Percentiles rank a stretch among this genome's conserved stretches.
phyloP scores from a whole-genome alignment of 805 yeast genomes.

The Yarrowia porcina region DNA sequence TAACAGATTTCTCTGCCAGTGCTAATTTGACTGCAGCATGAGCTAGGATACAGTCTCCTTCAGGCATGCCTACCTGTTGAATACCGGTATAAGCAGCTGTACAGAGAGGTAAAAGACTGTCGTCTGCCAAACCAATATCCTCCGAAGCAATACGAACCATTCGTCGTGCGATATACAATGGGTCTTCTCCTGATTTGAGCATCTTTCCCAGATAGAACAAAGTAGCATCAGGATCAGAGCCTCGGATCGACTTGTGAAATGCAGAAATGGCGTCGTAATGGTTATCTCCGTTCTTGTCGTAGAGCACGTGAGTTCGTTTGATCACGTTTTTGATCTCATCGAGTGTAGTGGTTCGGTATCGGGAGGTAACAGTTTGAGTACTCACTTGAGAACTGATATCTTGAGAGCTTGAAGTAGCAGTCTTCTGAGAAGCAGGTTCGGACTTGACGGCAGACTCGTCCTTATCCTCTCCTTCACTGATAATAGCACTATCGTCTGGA shows the following conservation, averaged over 20 bases:
- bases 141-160: slow-evolving; percentile 95
- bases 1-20: slow-evolving; percentile 78
- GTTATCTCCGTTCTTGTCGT: slow-evolving; percentile 84
- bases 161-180: slow-evolving; percentile 80
- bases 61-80: slow-evolving; percentile 91
- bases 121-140: slow-evolving; percentile 85
- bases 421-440: too few species aligned
- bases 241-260: slow-evolving; percentile 88
- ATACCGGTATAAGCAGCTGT: slow-evolving; percentile 81
- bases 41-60: slow-evolving; percentile 81
- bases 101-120: slow-evolving; percentile 80
- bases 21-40: slow-evolving; percentile 94
- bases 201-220: slow-evolving; percentile 80
- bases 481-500: background rate
- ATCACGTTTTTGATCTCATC: slow-evolving; percentile 43
- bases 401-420: background rate
- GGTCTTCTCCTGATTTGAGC: slow-evolving; percentile 94
- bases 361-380: background rate
- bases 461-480: background rate
- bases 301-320: slow-evolving; percentile 55
- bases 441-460: background rate
- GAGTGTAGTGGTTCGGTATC: background rate
- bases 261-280: slow-evolving; percentile 97
- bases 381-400: background rate
- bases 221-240: slow-evolving; percentile 86